Evolutionary conservation across 2,329 filamentous ascomycete species (phyloP).

Genomic region (Rhynchosporium agropyri): DNA sequence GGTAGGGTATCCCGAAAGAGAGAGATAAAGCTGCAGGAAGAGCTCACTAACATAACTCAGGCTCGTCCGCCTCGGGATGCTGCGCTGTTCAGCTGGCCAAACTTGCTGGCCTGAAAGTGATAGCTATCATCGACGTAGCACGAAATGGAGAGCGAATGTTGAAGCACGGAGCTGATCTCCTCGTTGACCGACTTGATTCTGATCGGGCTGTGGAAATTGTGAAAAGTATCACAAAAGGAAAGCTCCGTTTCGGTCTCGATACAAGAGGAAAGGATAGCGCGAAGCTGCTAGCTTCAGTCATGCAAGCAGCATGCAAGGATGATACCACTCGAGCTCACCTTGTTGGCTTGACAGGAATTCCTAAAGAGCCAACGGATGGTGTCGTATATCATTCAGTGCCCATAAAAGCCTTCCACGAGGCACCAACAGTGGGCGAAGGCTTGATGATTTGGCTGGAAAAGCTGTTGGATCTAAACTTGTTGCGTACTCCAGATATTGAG

Average conservation of each 20-base stretch:
- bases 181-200: conserved; percentile 70
- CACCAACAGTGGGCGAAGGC: conserved; percentile 62
- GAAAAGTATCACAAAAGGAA: conserved; percentile 56
- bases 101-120: conserved; percentile 64
- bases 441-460: conserved; percentile 69
- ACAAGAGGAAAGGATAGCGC: conserved; percentile 68
- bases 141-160: conserved; percentile 64
- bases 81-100: conserved; percentile 69
- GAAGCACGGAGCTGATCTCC: conserved; percentile 57
- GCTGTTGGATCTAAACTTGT: conserved; percentile 55
- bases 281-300: conserved; percentile 48
- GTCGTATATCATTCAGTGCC: conserved; percentile 53
- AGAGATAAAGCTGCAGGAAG: not conserved
- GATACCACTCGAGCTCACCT: conserved; percentile 54
- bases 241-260: conserved; percentile 69
- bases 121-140: conserved; percentile 66
- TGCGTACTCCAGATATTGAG: conserved; percentile 67
- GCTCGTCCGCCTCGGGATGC: conserved; percentile 70
- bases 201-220: conserved; percentile 68
- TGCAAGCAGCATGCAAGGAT: conserved; percentile 24
- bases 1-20: conserved; percentile 46
- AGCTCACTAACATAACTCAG: conserved; percentile 39
- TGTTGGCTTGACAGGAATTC: conserved; percentile 68
- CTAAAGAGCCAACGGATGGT: conserved; percentile 49
- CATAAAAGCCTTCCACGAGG: conserved; percentile 75